Conservation (phyloP, 495 filamentous ascomycete genomes). For the Clavariopsis aquatica region DNA sequence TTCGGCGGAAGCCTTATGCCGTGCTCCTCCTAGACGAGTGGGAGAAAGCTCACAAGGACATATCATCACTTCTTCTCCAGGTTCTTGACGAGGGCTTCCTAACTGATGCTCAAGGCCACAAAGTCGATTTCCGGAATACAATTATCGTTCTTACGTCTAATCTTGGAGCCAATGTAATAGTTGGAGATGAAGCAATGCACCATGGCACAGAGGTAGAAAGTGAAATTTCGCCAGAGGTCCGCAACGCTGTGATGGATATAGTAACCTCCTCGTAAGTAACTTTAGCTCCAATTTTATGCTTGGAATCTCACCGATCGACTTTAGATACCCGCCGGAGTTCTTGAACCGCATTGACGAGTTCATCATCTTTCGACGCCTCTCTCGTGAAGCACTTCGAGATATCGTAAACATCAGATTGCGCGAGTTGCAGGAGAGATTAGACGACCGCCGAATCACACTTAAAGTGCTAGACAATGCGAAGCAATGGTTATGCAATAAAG, state of each 20-base stretch:
- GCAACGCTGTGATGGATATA: conserved; percentile 84
- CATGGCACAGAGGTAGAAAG: conserved; percentile 51
- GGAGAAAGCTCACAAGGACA: conserved; percentile 95
- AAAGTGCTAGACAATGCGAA: conserved; percentile 69
- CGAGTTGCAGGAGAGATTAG: conserved; percentile 80
- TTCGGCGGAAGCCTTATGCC: conserved; percentile 92
- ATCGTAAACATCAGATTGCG: conserved; percentile 90
- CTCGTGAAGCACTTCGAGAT: conserved; percentile 73
- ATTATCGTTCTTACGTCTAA: conserved; percentile 96
- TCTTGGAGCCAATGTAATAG: conserved; percentile 75
- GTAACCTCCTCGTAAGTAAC: conserved; percentile 73
- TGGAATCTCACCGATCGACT: no score
- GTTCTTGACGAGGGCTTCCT: conserved; percentile 96
- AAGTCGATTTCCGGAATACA: conserved; percentile 93
- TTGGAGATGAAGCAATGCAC: conserved; percentile 59
- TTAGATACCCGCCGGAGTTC: conserved; percentile 92
- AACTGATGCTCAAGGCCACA: conserved; percentile 93
- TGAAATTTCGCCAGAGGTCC: conserved; percentile 68
- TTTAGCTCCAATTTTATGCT: no score
- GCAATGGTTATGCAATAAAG: conserved; percentile 81
- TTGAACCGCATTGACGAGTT: conserved; percentile 96
- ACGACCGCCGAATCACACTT: conserved; percentile 81
- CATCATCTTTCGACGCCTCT: conserved; percentile 89
- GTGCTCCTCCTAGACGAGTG: conserved; percentile 96
- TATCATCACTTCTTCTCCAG: conserved; percentile 89